Conservation (phyloP, 1,284 basidiomycete species). For the Vanrija sp. region DNA sequence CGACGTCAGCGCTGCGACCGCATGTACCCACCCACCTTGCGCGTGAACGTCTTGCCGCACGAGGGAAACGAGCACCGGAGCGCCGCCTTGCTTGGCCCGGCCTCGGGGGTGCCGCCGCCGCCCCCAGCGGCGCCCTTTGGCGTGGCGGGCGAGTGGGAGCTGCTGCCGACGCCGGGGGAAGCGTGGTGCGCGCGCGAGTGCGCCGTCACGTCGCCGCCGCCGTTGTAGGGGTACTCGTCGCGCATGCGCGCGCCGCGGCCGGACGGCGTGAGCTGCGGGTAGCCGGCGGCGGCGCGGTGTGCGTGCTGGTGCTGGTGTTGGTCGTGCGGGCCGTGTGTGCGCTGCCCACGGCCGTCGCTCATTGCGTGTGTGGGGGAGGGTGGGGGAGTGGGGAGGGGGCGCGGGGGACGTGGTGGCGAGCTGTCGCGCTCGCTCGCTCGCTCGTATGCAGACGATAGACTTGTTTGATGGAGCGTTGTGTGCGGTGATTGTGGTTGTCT, state of each 20-base stretch:
- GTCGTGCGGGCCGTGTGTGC: neutral
- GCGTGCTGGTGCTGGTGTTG: neutral
- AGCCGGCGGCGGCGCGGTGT: neutral
- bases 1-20: neutral
- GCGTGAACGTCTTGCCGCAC: constrained; percentile 37
- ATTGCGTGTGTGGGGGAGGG: neutral
- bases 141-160: too few relatives aligned
- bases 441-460: too few relatives aligned
- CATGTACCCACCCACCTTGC: constrained; percentile 29
- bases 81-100: neutral
- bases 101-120: neutral
- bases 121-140: neutral
- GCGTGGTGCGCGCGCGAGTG: neutral
- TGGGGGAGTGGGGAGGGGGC: neutral
- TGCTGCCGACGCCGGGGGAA: neutral
- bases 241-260: too few relatives aligned
- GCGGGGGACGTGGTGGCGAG: neutral
- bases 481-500: too few relatives aligned
- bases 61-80: constrained; percentile 22
- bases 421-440: too few relatives aligned
- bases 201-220: neutral
- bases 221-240: neutral
- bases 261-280: too few relatives aligned
- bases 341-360: neutral
- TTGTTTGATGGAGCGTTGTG: too few relatives aligned